Conservation (phyloP, 441 rosid species). For the Populus trichocarpa region DNA sequence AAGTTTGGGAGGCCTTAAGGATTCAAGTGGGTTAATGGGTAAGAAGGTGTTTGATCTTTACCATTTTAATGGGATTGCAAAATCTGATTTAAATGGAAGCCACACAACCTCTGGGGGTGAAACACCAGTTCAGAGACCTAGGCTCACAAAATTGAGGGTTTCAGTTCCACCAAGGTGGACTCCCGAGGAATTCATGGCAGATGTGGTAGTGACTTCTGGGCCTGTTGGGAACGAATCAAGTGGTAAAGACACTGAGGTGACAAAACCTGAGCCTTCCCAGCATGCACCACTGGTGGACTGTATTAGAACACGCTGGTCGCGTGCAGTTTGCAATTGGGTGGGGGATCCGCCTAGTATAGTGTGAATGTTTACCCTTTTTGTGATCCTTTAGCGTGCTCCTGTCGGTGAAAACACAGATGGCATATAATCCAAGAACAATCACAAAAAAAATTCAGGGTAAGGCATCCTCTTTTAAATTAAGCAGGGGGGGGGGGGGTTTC, state of each 20-base stretch:
- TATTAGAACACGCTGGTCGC: conserved; percentile 88
- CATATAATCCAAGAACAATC: conserved; percentile 4
- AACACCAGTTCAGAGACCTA: conserved; percentile 75
- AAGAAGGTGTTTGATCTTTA: conserved; percentile 87
- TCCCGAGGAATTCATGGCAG: conserved; percentile 86
- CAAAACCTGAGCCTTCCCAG: conserved; percentile 67
- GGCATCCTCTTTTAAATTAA: not conserved
- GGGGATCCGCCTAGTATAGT: conserved; percentile 98
- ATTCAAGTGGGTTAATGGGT: conserved; percentile 90
- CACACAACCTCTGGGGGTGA: conserved; percentile 48
- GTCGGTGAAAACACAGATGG: conserved; percentile 1
- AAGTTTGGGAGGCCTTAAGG: conserved; percentile 78
- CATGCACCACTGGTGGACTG: conserved; percentile 97
- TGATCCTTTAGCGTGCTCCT: not conserved
- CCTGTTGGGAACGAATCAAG: conserved; percentile 34
- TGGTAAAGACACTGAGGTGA: conserved; percentile 49
- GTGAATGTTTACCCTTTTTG: conserved; percentile 29
- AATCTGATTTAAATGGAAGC: conserved; percentile 76
- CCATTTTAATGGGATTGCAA: conserved; percentile 97
- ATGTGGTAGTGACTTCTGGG: conserved; percentile 41
- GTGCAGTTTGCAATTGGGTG: conserved; percentile 82
- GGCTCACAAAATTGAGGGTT: conserved; percentile 84
- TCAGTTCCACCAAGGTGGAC: conserved; percentile 99
- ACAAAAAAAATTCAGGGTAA: not conserved
- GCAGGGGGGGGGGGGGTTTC: not conserved